A percentile compares a stretch with the other conserved stretches of the same genome.
phyloP scores from a whole-genome alignment of 2,329 filamentous ascomycete species.

The Xylaria sp. region DNA sequence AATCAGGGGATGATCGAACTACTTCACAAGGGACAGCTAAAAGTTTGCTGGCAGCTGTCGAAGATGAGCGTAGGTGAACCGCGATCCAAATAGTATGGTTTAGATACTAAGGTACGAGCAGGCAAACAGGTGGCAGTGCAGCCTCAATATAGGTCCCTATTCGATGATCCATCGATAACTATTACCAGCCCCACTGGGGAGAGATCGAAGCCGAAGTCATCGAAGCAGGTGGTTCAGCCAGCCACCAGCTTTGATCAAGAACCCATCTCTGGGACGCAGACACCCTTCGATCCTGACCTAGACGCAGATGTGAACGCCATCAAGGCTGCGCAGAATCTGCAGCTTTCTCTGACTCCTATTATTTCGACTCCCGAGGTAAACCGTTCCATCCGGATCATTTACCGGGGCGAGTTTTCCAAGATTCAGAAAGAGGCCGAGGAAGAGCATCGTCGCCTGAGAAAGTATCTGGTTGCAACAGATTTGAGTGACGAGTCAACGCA shows the following conservation, averaged over 20 bases:
- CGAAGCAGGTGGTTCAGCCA: slow-evolving; percentile 71
- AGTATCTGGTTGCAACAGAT: slow-evolving; percentile 96
- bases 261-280: slow-evolving; percentile 62
- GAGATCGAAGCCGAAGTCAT: slow-evolving; percentile 64
- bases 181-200: slow-evolving; percentile 72
- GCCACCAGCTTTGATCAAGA: slow-evolving; percentile 83
- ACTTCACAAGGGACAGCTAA: slow-evolving; percentile 52
- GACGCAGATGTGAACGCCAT: slow-evolving; percentile 88
- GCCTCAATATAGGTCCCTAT: slow-evolving; percentile 70
- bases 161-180: slow-evolving; percentile 73
- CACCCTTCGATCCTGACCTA: slow-evolving; percentile 82
- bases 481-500: slow-evolving; percentile 94
- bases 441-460: slow-evolving; percentile 80
- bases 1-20: slow-evolving; percentile 53
- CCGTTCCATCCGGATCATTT: slow-evolving; percentile 87
- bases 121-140: slow-evolving; percentile 62
- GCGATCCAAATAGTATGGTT: not conserved
- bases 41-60: slow-evolving; percentile 76
- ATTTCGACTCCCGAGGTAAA: slow-evolving; percentile 79
- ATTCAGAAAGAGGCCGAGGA: slow-evolving; percentile 82
- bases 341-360: slow-evolving; percentile 82
- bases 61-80: slow-evolving; percentile 76
- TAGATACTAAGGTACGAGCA: slow-evolving; percentile 48
- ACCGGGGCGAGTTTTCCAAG: slow-evolving; percentile 83
- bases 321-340: slow-evolving; percentile 85